These are phyloP conservation scores for Stentor coeruleus DNA, from an alignment of 73 alveolate genomes.

Conservation along the genomic window DNA sequence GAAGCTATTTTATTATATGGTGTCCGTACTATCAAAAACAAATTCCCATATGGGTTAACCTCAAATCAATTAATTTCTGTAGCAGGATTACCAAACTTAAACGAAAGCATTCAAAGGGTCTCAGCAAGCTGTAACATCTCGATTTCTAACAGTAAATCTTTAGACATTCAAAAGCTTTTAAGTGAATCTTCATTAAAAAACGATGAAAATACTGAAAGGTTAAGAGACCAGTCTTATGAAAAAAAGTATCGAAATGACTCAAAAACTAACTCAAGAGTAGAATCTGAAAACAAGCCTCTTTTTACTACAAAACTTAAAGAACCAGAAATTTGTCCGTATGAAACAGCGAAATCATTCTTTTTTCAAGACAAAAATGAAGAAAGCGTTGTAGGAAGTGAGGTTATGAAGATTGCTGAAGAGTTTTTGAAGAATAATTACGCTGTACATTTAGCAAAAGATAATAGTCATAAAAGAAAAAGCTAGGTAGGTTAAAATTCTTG, in stretches of 20 bases:
- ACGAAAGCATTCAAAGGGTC: neutral
- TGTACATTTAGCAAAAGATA: neutral
- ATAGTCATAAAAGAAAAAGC: too few species aligned
- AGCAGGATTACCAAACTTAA: neutral
- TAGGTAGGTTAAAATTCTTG: too few species aligned
- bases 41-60: slow-evolving; percentile 13
- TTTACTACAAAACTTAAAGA: too few species aligned
- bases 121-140: neutral
- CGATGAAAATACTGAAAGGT: neutral
- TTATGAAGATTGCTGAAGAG: slow-evolving; percentile 16
- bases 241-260: too few species aligned
- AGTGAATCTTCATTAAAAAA: neutral
- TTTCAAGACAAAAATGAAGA: neutral
- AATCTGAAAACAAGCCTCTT: neutral
- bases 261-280: neutral
- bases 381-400: neutral
- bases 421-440: slow-evolving; percentile 8
- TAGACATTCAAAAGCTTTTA: slow-evolving; percentile 5
- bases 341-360: slow-evolving; percentile 10
- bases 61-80: neutral
- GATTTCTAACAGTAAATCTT: neutral
- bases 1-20: slow-evolving; percentile 16
- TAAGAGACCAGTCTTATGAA: neutral
- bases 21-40: neutral
- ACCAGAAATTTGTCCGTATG: neutral